Base-by-base conservation (phyloP, 2,329 filamentous ascomycete species). In the Aspergillus phoenicis region DNA sequence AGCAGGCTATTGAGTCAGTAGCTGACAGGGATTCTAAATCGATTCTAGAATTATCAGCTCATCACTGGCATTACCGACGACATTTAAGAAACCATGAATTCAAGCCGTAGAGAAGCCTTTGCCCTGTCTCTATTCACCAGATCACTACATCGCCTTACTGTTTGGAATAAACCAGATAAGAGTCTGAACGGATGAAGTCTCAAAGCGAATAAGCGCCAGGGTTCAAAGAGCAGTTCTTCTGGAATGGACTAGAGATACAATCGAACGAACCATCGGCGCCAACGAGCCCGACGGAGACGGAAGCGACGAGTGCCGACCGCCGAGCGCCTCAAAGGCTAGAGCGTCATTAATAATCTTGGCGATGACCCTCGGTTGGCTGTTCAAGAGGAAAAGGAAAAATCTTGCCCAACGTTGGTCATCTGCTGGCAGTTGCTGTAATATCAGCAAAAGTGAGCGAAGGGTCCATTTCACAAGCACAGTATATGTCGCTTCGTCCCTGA, bases 271-370 rank as follows among this genome's bases (percentile, higher is more conserved):
- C 41, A 45, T 20, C 20, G 41, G 41, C 41, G 41, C 41, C 41
- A 22, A 24, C 11, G 41, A 24, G 41, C 41, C 41, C 41, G 41
- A 24, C 47, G 47, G 47, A 49, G 13, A 51, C 47, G 47, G 47
- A 51, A 51, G 47, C 26, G 24, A 30, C 47, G n/a, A 51, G 26
- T 51, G 24, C 47, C 47, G 47, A 51, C 47, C 45, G 47, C 47
- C 47, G 47, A 33, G 28, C 24, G 47, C 47, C 24, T 28, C 45
- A 26, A 28, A 28, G 47, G 26, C 26, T 51, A n/a, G 47, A 30
- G 26, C 15, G 24, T 30, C 47, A 51, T 51, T 51, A 51, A 51
- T 51, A 51, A 51, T 20, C 47, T 51, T 51, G 47, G 47, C 47
- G 47, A 51, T 51, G 47, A 17, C 47, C 47, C 47, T 51, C 47